Evolutionary conservation across 257 asterid species (phyloP), one percentile per base, ranked within the genome.

Genomic region (Ajuga chamaepitys): DNA sequence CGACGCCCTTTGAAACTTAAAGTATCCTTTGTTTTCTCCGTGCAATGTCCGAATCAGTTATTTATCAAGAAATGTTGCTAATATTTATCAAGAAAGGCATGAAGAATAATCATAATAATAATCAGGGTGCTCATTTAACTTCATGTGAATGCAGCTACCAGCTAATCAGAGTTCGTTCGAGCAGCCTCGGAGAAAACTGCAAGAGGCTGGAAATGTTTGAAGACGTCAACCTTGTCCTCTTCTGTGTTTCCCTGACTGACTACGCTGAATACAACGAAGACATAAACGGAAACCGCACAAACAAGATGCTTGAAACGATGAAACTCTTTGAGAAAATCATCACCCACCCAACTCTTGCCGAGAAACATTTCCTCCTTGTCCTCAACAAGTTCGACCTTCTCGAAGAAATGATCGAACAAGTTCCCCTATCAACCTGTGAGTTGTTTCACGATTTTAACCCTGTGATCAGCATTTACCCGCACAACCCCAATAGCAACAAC

Each of bases 181-280:
- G 82, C 80, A 82, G 84, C 81, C 89, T 94, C 0, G 95, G 97
- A 77, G 83, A 74, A 56, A 82, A 88, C 45, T 85, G 97, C 93
- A 94, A 83, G 77, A 85, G 95, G 93, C 66, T 94, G 78, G 90
- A 81, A 47, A 90, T 94, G 96, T 94, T 94, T 34, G 97, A 88
- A 73, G 95, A 86, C 26, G 78, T 79, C 1, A 76, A 90, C 80
- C 80, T 94, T 4, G 91, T 90, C 60, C 45, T 90, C 50, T 91
- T 71, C 48, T 83, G 88, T 5, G 89, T 82, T 46, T 91, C 99
- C 61, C 81, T 90, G 55, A 83, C 95, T 7, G 95, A 82, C 25
- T 94, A 94, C 7, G 82, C 72, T 0, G 95, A 83, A 64, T 83
- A 78, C 62, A 1, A 74, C 8, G 85, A 90, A 58, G 83, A 88